Evolutionary conservation across 139 green algal genomes (phyloP), one percentile per base, ranked within the genome.

Genomic region (Eudorina sp.): DNA sequence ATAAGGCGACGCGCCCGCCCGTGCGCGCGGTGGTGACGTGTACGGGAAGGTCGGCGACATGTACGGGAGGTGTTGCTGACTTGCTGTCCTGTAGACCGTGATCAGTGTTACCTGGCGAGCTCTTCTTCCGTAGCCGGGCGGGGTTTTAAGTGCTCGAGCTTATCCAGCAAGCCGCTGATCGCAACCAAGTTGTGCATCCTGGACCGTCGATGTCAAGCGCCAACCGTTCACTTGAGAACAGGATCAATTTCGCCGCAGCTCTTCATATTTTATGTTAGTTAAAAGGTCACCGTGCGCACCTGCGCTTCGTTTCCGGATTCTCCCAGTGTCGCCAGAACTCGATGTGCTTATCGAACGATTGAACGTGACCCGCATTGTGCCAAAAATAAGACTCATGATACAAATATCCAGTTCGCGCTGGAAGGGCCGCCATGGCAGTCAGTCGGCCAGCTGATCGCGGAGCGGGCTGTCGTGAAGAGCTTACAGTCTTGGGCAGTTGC

Each of bases 291-390:
- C 16, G 29, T 19, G 2, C 46, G 51, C 2, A 69, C 27, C 92
- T 46, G 1, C 93, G 86, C 75, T 95, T 95, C 1, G 91, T 95
- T 66, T 95, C 91, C 0, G 85, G 53, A 53, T 94, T 83, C 80
- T 95, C 93, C 77, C 86, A 90, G 84, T 95, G 89, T 5, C 60
- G 34, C 31, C 76, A 90, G 1, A 90, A 79, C 69, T 95, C 89
- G 11, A 93, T 83, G 34, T 46, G 25, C 36, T 81, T 40, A 4
- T 13, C 25, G 25, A 82, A 73, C 5, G 23, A 81, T 29, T 88
- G 83, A 1, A 88, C 36, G 27, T 58, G 38, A 4, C 83, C 83
- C 1, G 83, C 48, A 58, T 88, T 88, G 48, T 88, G 83, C 83
- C 83, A 88, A 27, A 88, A 88, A 48, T 82, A 88, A 16, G 19